phyloP scores from a whole-genome alignment of 1,139 yeast genomes.

The Geotrichum candidum region DNA sequence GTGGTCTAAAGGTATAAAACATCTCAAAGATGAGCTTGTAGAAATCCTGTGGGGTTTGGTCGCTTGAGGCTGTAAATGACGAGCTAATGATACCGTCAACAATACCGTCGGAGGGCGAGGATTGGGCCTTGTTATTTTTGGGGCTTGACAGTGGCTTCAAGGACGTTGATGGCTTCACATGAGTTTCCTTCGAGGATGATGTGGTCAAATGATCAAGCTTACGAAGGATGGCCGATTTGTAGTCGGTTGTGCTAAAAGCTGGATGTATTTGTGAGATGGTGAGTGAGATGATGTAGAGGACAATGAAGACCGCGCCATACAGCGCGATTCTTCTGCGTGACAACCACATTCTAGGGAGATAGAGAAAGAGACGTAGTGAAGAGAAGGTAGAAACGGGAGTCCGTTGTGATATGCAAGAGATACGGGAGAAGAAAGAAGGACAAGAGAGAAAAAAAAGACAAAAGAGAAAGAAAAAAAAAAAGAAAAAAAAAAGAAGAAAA shows the following conservation, averaged over 20 bases:
- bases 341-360: neutral
- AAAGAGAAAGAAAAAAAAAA: neutral
- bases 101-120: neutral
- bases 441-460: neutral
- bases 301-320: conserved; percentile 8
- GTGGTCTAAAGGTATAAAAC: conserved; percentile 8
- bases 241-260: conserved; percentile 3
- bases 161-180: neutral
- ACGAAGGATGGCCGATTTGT: conserved; percentile 2
- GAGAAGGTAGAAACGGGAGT: neutral
- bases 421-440: neutral
- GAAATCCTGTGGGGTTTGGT: conserved; percentile 4
- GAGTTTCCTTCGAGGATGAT: neutral
- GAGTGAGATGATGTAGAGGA: conserved; percentile 7
- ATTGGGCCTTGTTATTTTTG: neutral
- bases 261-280: conserved; percentile 3
- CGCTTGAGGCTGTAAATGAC: neutral
- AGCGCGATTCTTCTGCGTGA: conserved; percentile 6
- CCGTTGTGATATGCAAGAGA: neutral
- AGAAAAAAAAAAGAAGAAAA: neutral
- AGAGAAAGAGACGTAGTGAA: neutral
- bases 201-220: conserved; percentile 1
- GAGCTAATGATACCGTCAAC: neutral
- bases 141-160: neutral
- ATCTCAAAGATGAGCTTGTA: conserved; percentile 12